Base-by-base conservation (phyloP, 148 eudicot genomes). In the Rhododendron ferrugineum region DNA sequence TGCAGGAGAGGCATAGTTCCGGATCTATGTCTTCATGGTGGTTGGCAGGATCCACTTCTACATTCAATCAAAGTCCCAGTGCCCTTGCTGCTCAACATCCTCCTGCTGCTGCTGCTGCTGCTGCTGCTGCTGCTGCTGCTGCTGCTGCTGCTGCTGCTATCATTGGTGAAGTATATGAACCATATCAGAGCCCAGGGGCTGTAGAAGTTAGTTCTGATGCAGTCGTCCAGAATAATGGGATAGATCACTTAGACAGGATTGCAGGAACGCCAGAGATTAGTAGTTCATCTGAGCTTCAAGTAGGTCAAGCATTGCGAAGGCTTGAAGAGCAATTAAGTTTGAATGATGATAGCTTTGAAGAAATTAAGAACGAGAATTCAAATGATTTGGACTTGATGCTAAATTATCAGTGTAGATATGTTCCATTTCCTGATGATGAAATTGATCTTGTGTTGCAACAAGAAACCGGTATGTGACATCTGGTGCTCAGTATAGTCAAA, bases 321-420 rank as follows among this genome's bases (percentile, higher is more conserved):
- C 92, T 95, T 79, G 91, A 95, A 89, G 87, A 84, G 89, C 98
- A 95, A 89, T 87, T 97, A 84, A 94, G 98, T 86, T 92, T 95
- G 86, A 91, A 95, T 83, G 99, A 95, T 88, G 94, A 95, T 62
- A 91, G 83, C 85, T 23, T 91, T 32, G 88, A 90, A 82, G 91
- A 88, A 54, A 81, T 88, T 83, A 91, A 86, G 84, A 87, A 88
- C 86, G 91, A 79, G 76, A 86, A 87, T 86, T 86, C 90, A 84
- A 90, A 90, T 88, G 87, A 81, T 36, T 80, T 78, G 73, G 76
- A 84, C 68, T 30, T 82, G 60, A 30, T 50, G 26, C 62, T 87
- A 82, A 80, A 68, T 84, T 90, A 78, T 88, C 88, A 84, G 30
- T 77, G 66, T 86, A 77, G 86, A 79, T 84, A 84, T 82, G 87